Evolutionary conservation across 2,329 filamentous ascomycete species (phyloP), one percentile per base, ranked within the genome.

Genomic region (Trichoderma pleuroti): DNA sequence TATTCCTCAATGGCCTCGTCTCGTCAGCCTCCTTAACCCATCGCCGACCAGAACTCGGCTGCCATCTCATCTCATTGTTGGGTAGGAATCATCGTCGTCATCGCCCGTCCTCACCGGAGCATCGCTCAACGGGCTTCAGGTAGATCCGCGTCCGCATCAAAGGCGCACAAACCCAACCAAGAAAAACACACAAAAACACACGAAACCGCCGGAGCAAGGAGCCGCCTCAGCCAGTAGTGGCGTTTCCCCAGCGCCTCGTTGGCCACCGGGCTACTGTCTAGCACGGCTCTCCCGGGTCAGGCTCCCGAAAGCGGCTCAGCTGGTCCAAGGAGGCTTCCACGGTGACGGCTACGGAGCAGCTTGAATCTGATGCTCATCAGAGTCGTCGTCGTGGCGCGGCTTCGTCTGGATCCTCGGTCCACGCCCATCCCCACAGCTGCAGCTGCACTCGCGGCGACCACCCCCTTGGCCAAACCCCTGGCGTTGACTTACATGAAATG

Each of bases 251-350:
- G 56, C 56, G 56, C 56, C 30, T 30, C 24, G 14, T 56, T 30
- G 54, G 54, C 59, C 57, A 28, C 24, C 57, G 30, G 46, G 54
- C 56, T 69, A 28, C 28, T 12, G 9, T 28, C n/a, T 32, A 24
- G 56, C 39, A 64, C 57, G 42, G 67, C 59, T 70, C 59, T 65
- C 18, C 67, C 67, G 67, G 67, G 52, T 21, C 64, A 70, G 59
- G 42, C 67, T 70, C 67, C 67, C 67, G 67, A 70, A 61, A 64
- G 67, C 67, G 67, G 46, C 59, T 70, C 67, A 70, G 67, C 59
- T 70, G 54, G 64, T 42, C 34, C 9, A 60, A 59, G 18, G n/a
- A 32, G 36, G 54, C 52, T 34, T 56, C 46, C 30, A 59, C 56
- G 56, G 21, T 24, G 24, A 9, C 24, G 26, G 24, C 36, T 28